Percentiles rank a stretch among this genome's conserved stretches.
phyloP scores from a whole-genome alignment of 345 rosid genomes.

The Syzygium grande region DNA sequence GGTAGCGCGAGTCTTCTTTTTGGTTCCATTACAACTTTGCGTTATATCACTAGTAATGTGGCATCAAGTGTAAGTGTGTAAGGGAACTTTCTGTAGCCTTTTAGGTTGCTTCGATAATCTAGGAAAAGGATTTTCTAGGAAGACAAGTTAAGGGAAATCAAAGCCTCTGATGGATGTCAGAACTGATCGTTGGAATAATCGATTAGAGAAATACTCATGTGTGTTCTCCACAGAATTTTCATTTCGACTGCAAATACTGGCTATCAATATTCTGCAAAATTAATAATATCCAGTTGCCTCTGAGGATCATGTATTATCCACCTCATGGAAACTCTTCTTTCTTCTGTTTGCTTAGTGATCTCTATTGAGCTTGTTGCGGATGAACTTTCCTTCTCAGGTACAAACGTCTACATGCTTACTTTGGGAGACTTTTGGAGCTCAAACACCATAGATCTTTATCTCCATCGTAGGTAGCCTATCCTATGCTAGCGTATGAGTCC shows the following conservation, averaged over 20 bases:
- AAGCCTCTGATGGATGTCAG: neutral
- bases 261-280: neutral
- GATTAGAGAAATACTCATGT: neutral
- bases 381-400: constrained; percentile 36
- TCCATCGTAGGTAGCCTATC: constrained; percentile 67
- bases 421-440: constrained; percentile 98
- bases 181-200: neutral
- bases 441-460: constrained; percentile 80
- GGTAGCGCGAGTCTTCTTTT: constrained; percentile 24
- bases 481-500: neutral
- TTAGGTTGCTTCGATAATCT: neutral
- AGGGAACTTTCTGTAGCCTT: neutral
- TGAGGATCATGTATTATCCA: neutral
- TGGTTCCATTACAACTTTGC: neutral
- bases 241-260: neutral
- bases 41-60: neutral
- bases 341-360: neutral
- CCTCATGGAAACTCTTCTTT: neutral
- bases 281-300: neutral
- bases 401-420: constrained; percentile 82
- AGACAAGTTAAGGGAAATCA: neutral
- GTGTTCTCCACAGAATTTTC: neutral
- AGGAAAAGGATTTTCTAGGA: neutral
- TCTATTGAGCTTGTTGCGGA: neutral
- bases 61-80: neutral